These are phyloP conservation scores for Lepiota brunneoincarnata DNA, from an alignment of 768 basidiomycete species.

Conservation along the genomic window DNA sequence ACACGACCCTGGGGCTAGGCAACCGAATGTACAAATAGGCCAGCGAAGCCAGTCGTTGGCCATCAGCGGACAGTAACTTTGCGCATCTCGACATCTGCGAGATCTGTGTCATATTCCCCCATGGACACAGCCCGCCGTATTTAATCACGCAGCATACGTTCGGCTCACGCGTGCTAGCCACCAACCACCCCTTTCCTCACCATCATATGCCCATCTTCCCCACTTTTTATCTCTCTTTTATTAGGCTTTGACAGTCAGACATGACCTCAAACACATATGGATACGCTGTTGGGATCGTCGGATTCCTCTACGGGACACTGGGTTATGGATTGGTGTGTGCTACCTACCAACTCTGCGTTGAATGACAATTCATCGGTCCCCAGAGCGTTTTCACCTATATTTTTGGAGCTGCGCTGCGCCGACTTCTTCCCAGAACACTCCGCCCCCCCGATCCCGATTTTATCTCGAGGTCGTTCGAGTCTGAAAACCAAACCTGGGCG, in stretches of 20 bases:
- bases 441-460: neutral
- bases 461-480: neutral
- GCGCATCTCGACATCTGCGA: neutral
- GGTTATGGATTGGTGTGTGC: conserved; percentile 9
- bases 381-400: conserved; percentile 9
- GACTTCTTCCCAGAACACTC: neutral
- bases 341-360: neutral
- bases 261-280: neutral
- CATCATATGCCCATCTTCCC: neutral
- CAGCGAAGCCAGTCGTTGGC: neutral
- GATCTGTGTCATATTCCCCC: neutral
- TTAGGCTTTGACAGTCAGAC: neutral
- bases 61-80: neutral
- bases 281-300: neutral
- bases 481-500: neutral
- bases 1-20: too few species aligned
- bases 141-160: conserved; percentile 8
- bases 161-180: neutral
- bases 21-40: neutral
- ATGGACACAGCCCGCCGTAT: conserved; percentile 8
- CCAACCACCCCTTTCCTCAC: neutral
- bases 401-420: conserved; percentile 5
- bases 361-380: neutral
- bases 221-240: neutral
- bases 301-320: conserved; percentile 7